phyloP scores from a whole-genome alignment of 257 asterid genomes.

The Ehretia macrophylla region DNA sequence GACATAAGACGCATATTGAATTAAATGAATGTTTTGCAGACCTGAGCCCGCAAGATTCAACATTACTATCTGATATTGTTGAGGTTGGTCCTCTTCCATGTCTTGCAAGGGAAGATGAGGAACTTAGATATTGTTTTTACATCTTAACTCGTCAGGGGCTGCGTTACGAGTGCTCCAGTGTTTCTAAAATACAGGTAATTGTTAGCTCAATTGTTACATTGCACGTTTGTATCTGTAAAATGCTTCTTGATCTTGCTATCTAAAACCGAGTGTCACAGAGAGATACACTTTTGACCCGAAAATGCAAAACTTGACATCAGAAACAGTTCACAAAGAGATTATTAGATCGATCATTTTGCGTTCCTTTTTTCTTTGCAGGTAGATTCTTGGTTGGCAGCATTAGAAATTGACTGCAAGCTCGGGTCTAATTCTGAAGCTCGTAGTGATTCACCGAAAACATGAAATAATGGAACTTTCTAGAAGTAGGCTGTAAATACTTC shows the following conservation, averaged over 20 bases:
- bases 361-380: constrained; percentile 36
- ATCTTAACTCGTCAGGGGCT: constrained; percentile 80
- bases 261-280: too few species aligned
- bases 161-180: constrained; percentile 87
- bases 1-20: background rate
- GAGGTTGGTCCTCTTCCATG: constrained; percentile 74
- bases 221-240: background rate
- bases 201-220: background rate
- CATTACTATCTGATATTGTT: constrained; percentile 71
- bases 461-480: background rate
- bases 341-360: background rate
- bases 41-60: constrained; percentile 92
- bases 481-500: background rate
- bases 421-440: constrained; percentile 22
- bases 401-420: constrained; percentile 44
- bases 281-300: too few species aligned
- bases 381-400: constrained; percentile 72
- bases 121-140: constrained; percentile 61
- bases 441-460: constrained; percentile 13
- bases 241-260: background rate
- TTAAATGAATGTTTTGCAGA: constrained; percentile 39
- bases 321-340: background rate
- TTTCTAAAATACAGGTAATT: constrained; percentile 70
- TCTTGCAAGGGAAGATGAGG: constrained; percentile 58
- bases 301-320: too few species aligned